These are phyloP conservation scores for Santalum album DNA, from an alignment of 164 flowering plant genomes.

Conservation along the genomic window DNA sequence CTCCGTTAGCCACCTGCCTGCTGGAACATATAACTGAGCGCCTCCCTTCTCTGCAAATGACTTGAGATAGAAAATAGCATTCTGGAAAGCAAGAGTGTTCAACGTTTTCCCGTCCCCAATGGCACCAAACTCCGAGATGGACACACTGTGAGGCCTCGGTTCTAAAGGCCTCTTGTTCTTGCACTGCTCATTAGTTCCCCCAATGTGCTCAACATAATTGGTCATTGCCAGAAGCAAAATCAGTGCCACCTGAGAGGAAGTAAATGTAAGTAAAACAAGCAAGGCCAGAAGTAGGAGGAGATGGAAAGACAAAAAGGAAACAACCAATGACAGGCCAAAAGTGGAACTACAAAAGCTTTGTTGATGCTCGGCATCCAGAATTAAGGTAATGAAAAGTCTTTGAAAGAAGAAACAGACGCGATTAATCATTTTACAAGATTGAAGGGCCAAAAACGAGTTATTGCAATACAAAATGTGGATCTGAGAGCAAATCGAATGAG, in stretches of 20 bases:
- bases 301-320: too few species aligned
- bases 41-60: constrained; percentile 96
- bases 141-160: constrained; percentile 89
- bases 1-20: constrained; percentile 90
- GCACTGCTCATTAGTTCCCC: constrained; percentile 37
- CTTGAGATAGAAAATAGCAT: constrained; percentile 85
- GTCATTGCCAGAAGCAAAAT: constrained; percentile 51
- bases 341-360: too few species aligned
- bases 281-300: too few species aligned
- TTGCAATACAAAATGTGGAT: too few species aligned
- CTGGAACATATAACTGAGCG: constrained; percentile 86
- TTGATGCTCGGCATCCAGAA: too few species aligned
- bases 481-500: too few species aligned
- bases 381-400: too few species aligned
- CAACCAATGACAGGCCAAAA: too few species aligned
- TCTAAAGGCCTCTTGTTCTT: constrained; percentile 27
- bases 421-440: too few species aligned
- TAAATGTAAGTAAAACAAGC: neutral
- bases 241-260: constrained; percentile 38
- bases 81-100: constrained; percentile 87
- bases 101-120: constrained; percentile 90
- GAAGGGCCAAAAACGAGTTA: too few species aligned
- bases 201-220: constrained; percentile 20
- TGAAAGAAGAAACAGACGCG: too few species aligned
- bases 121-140: constrained; percentile 88